Base-by-base conservation (phyloP, 495 filamentous ascomycete species). In the Acidiella bohemica region DNA sequence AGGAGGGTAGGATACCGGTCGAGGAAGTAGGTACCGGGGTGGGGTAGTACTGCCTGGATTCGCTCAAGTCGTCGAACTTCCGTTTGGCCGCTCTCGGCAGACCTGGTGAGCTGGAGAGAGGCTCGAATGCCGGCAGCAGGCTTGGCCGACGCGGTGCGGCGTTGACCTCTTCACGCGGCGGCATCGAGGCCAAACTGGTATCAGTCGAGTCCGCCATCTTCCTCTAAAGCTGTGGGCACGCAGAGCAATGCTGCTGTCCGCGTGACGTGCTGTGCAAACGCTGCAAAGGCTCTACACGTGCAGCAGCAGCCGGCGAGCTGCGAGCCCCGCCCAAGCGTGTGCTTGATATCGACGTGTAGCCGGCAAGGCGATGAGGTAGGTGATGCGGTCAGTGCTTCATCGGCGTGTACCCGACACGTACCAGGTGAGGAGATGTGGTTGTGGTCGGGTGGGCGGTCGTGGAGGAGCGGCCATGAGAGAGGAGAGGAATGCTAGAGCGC, bases 21-120 rank as follows among this genome's bases (percentile, higher is more conserved):
- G 84, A 94, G 2, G 90, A 96, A 19, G 88, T 93, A 33, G 85
- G 85, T 16, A 92, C 73, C 0, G 88, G 88, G 1, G 88, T 94
- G 22, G 88, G 90, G 62, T 96, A 85, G 52, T 74, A 75, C 48
- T 65, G 74, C n/a, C 39, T 27, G 23, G 42, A 36, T 69, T 59
- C 75, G 73, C 66, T 85, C 20, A 49, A 36, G 26, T 53, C 53
- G 36, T 46, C 47, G 47, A 53, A 56, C 44, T 60, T 62, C 32
- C 61, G 61, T 48, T 64, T 64, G 17, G 54, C 51, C n/a, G 39
- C 35, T 25, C 85, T 84, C 41, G 55, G 59, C 14, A 55, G 59
- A 27, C 88, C 72, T 19, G 87, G 90, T 22, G 88, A 93, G 10
- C 86, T 92, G 36, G 82, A 88, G 40, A 81, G 68, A 23, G 85